These are phyloP conservation scores for Ophiostoma pallidulum DNA, from an alignment of 2,329 filamentous ascomycete genomes.

Conservation along the genomic window DNA sequence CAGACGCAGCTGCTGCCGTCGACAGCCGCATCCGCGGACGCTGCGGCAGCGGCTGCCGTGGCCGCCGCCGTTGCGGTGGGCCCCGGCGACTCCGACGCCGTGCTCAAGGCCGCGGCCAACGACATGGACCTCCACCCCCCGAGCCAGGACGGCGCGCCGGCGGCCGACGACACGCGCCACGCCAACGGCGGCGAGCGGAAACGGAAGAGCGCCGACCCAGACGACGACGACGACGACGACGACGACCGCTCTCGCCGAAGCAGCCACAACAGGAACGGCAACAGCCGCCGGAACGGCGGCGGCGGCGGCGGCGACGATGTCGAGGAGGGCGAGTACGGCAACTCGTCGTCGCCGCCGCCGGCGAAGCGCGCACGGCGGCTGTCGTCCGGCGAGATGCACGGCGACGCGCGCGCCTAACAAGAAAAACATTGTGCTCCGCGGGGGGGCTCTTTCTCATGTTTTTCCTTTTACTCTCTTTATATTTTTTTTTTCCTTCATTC, in stretches of 20 bases:
- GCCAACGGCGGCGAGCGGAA: no score
- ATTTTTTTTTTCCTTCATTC: background rate
- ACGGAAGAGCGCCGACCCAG: no score
- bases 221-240: no score
- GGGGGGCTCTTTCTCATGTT: background rate
- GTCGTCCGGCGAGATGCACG: background rate
- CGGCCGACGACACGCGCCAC: no score
- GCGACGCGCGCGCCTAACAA: no score
- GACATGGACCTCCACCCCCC: slow-evolving; percentile 20
- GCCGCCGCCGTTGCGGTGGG: background rate
- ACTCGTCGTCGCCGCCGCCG: slow-evolving; percentile 8
- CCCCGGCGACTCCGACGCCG: slow-evolving; percentile 25
- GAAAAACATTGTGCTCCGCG: no score
- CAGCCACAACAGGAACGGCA: background rate
- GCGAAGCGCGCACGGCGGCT: slow-evolving; percentile 13
- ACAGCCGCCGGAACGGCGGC: background rate
- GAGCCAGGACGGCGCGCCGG: background rate
- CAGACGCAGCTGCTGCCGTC: slow-evolving; percentile 4
- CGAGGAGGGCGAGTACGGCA: slow-evolving; percentile 22
- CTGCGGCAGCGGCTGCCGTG: background rate
- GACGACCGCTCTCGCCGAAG: background rate
- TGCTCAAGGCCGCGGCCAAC: slow-evolving; percentile 26
- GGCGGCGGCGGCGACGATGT: slow-evolving; percentile 9
- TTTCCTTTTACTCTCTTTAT: background rate
- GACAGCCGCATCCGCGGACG: no score